Percentiles rank a stretch among this genome's conserved stretches.
These are phyloP conservation scores for Yamadazyma endophytica DNA, from an alignment of 805 yeast species.

Conservation along the genomic window DNA sequence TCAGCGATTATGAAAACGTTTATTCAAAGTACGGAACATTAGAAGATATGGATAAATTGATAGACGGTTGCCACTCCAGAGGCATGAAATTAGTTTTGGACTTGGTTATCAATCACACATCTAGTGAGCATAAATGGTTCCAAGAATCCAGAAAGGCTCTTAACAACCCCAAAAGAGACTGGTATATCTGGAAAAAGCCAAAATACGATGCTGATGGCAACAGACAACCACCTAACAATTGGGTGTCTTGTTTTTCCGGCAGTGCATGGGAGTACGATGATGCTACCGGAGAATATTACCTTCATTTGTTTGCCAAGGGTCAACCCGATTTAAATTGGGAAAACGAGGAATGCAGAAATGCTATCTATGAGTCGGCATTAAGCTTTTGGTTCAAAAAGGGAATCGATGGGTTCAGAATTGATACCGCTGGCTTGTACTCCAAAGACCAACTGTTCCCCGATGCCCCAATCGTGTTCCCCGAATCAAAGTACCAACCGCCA, in stretches of 20 bases:
- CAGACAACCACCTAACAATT: conserved; percentile 54
- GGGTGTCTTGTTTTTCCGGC: conserved; percentile 51
- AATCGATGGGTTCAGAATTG: conserved; percentile 57
- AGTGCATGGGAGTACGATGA: conserved; percentile 58
- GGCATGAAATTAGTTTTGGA: conserved; percentile 52
- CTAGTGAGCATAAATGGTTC: conserved; percentile 55
- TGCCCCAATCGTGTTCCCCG: conserved; percentile 45
- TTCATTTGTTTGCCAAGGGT: conserved; percentile 47
- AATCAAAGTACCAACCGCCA: conserved; percentile 37
- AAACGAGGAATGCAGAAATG: conserved; percentile 32
- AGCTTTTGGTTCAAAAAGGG: conserved; percentile 54
- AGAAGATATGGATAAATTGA: conserved; percentile 48
- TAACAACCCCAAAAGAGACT: conserved; percentile 53
- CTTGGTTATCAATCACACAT: conserved; percentile 57
- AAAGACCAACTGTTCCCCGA: conserved; percentile 44
- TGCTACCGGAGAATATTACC: conserved; percentile 49
- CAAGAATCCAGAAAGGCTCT: conserved; percentile 49
- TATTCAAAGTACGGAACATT: conserved; percentile 52
- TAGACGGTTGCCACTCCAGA: conserved; percentile 43
- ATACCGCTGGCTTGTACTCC: conserved; percentile 50
- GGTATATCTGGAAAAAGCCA: conserved; percentile 57
- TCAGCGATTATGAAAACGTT: conserved; percentile 49
- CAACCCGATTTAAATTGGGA: conserved; percentile 68
- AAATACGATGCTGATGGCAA: conserved; percentile 44
- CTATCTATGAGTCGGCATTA: conserved; percentile 45